These are phyloP conservation scores for Aspergillus ellipticus DNA, from an alignment of 495 filamentous ascomycete genomes.

Conservation along the genomic window DNA sequence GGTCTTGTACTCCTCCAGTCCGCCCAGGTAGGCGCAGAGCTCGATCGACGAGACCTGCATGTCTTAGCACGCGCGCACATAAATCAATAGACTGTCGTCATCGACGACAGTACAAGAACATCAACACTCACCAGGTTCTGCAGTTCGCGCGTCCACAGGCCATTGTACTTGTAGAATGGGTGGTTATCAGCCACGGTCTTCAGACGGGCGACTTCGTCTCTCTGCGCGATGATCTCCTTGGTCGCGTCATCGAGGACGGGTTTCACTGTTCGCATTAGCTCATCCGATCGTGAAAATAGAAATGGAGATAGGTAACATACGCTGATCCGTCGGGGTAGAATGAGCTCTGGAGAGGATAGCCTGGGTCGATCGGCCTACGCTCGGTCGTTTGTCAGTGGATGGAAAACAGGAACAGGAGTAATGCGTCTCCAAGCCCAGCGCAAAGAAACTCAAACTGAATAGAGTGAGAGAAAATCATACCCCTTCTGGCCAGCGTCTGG, in stretches of 20 bases:
- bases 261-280: conserved; percentile 27
- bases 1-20: conserved; percentile 45
- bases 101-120: background rate
- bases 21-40: conserved; percentile 74
- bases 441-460: background rate
- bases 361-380: conserved; percentile 58
- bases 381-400: conserved; percentile 6
- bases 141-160: conserved; percentile 75
- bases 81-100: background rate
- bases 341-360: conserved; percentile 85
- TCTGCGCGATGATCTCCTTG: conserved; percentile 39
- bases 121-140: conserved; percentile 64
- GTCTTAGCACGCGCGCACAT: background rate
- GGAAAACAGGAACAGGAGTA: background rate
- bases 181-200: conserved; percentile 69
- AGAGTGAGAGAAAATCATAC: conserved; percentile 33
- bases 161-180: conserved; percentile 96
- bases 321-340: conserved; percentile 71
- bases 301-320: conserved; percentile 49
- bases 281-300: background rate
- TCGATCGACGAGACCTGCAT: conserved; percentile 61
- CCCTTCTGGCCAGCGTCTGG: conserved; percentile 69
- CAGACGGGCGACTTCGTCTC: conserved; percentile 49
- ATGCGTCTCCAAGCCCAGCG: background rate
- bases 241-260: conserved; percentile 42